Evolutionary conservation across 495 filamentous ascomycete genomes (phyloP).

Genomic region (Usnea hakonensis): DNA sequence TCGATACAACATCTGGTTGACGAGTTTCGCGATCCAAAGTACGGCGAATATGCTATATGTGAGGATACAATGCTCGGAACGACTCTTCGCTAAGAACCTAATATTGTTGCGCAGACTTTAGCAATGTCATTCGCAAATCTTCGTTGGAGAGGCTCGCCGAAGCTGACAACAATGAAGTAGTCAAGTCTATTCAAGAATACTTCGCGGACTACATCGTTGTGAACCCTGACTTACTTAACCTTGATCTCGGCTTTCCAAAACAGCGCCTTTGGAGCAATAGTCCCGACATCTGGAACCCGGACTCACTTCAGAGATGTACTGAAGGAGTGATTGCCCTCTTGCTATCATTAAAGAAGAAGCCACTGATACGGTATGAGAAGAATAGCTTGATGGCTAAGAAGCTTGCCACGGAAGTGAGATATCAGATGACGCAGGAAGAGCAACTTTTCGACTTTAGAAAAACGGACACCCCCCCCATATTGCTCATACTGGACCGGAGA

Average conservation of each 20-base stretch:
- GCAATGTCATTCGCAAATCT: slow-evolving; percentile 94
- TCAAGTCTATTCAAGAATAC: slow-evolving; percentile 84
- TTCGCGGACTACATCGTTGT: slow-evolving; percentile 93
- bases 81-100: slow-evolving; percentile 1
- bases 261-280: slow-evolving; percentile 66
- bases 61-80: background rate
- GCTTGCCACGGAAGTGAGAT: slow-evolving; percentile 82
- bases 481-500: slow-evolving; percentile 82
- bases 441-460: slow-evolving; percentile 95
- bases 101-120: slow-evolving; percentile 53
- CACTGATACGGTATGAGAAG: slow-evolving; percentile 87
- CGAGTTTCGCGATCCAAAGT: slow-evolving; percentile 91
- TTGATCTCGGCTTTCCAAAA: slow-evolving; percentile 66
- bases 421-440: slow-evolving; percentile 90
- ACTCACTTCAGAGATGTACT: slow-evolving; percentile 71
- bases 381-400: slow-evolving; percentile 88
- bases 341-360: slow-evolving; percentile 89
- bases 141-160: slow-evolving; percentile 90
- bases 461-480: slow-evolving; percentile 87
- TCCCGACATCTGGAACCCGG: slow-evolving; percentile 84
- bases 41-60: slow-evolving; percentile 94
- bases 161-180: slow-evolving; percentile 96
- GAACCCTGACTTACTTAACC: slow-evolving; percentile 85
- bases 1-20: slow-evolving; percentile 92
- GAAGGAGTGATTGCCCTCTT: slow-evolving; percentile 81